A percentile compares a stretch with the other conserved stretches of the same genome.
These are phyloP conservation scores for Insectozyma bohioensis DNA, from an alignment of 1,139 yeast genomes.

Conservation along the genomic window DNA sequence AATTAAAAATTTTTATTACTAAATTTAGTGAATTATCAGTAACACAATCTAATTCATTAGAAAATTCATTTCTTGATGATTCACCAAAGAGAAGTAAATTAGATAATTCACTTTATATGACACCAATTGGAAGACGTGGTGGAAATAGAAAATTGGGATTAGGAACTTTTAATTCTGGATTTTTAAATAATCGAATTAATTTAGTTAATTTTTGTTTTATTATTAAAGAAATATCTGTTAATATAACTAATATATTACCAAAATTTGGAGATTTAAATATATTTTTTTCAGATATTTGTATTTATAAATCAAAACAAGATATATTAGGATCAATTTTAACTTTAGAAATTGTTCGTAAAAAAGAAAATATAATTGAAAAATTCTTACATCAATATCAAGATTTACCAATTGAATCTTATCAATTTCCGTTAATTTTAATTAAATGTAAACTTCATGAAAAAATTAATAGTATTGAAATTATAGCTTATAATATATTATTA, in stretches of 20 bases:
- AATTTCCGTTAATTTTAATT: slow-evolving; percentile 26
- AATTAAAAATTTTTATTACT: slow-evolving; percentile 13
- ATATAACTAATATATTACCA: slow-evolving; percentile 27
- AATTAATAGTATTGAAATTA: slow-evolving; percentile 28
- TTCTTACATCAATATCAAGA: slow-evolving; percentile 31
- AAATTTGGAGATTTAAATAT: slow-evolving; percentile 48
- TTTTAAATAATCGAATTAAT: slow-evolving; percentile 9
- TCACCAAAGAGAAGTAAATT: slow-evolving; percentile 4
- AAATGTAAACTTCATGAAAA: slow-evolving; percentile 21
- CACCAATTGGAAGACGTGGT: slow-evolving; percentile 3
- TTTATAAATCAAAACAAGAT: slow-evolving; percentile 34
- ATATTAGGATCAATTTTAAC: slow-evolving; percentile 30
- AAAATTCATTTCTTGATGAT: slow-evolving; percentile 16
- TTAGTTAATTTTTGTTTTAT: slow-evolving; percentile 22
- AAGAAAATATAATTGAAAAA: slow-evolving; percentile 20
- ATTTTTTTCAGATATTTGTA: slow-evolving; percentile 21
- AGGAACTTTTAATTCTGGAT: slow-evolving; percentile 4
- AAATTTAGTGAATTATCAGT: slow-evolving; percentile 22
- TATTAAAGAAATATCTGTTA: slow-evolving; percentile 24
- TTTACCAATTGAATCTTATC: slow-evolving; percentile 13
- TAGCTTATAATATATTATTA: slow-evolving; percentile 43
- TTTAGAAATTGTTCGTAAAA: slow-evolving; percentile 21
- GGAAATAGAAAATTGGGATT: slow-evolving; percentile 12
- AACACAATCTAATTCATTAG: slow-evolving; percentile 18
- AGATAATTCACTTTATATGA: slow-evolving; percentile 9